Conservation (phyloP, 805 yeast species). For the Spathaspora boniae region DNA sequence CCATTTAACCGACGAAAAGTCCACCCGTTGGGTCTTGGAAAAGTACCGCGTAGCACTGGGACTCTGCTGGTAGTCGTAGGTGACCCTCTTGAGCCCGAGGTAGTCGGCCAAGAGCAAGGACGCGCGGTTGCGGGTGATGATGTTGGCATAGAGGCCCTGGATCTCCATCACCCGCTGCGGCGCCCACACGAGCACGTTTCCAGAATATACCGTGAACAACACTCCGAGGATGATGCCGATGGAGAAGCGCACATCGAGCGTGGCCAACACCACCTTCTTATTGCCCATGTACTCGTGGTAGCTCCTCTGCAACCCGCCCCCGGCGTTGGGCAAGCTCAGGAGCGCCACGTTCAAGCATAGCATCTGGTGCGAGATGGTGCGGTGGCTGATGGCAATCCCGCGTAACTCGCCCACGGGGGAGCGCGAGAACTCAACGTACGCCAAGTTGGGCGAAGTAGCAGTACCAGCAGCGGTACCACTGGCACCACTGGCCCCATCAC, state of each 20-base stretch:
- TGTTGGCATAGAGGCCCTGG: conserved; percentile 84
- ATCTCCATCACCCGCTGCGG: conserved; percentile 69
- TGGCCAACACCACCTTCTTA: conserved; percentile 52
- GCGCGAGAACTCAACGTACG: conserved; percentile 88
- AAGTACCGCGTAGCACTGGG: conserved; percentile 83
- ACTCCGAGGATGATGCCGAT: conserved; percentile 85
- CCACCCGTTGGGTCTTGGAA: conserved; percentile 69
- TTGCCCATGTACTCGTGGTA: conserved; percentile 30
- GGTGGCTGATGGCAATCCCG: conserved; percentile 91
- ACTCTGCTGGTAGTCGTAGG: conserved; percentile 85
- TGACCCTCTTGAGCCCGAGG: conserved; percentile 82
- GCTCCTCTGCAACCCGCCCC: conserved; percentile 47
- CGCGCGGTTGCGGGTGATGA: conserved; percentile 67
- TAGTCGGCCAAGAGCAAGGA: conserved; percentile 81
- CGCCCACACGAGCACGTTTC: conserved; percentile 77
- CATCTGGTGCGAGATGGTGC: conserved; percentile 88
- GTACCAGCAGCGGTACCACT: not conserved
- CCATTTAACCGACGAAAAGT: conserved; percentile 80
- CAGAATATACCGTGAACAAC: conserved; percentile 77
- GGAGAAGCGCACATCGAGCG: conserved; percentile 48
- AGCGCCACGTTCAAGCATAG: conserved; percentile 65
- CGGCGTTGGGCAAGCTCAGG: conserved; percentile 60
- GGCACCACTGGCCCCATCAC: too few species aligned
- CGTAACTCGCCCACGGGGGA: conserved; percentile 88
- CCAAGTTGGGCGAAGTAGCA: conserved; percentile 50